Percentiles rank a stretch among this genome's conserved stretches.
phyloP scores from a whole-genome alignment of 805 yeast genomes.

The Limtongia smithiae region DNA sequence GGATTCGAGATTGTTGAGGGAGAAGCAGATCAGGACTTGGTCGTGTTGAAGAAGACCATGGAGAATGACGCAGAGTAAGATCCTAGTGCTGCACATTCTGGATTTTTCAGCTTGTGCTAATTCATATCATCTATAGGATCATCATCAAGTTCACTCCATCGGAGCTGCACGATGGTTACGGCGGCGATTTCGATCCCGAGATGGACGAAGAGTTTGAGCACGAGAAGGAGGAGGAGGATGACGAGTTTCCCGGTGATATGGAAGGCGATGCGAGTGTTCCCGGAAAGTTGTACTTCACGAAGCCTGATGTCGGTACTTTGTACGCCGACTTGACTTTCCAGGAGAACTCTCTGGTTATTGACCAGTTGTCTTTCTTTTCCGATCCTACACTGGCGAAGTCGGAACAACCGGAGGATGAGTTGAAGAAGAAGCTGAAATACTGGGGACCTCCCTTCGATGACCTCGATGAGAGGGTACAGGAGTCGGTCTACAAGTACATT shows the following conservation, averaged over 20 bases:
- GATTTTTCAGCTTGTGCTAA: neutral
- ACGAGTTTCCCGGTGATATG: slow-evolving; percentile 11
- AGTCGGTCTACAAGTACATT: slow-evolving; percentile 11
- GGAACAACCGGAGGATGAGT: slow-evolving; percentile 4
- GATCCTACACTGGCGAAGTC: slow-evolving; percentile 15
- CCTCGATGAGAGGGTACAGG: slow-evolving; percentile 21
- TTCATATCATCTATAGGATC: slow-evolving; percentile 2
- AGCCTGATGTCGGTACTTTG: slow-evolving; percentile 18
- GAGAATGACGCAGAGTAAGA: slow-evolving; percentile 7
- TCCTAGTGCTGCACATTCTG: neutral
- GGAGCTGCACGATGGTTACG: slow-evolving; percentile 11
- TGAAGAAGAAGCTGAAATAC: slow-evolving; percentile 10
- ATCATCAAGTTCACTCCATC: slow-evolving; percentile 16
- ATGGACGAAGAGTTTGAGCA: slow-evolving; percentile 3
- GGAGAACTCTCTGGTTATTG: slow-evolving; percentile 4
- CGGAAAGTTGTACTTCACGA: slow-evolving; percentile 16
- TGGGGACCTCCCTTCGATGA: slow-evolving; percentile 26
- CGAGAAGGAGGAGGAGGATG: slow-evolving; percentile 10
- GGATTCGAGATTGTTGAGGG: slow-evolving; percentile 7
- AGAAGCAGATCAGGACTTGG: slow-evolving; percentile 1
- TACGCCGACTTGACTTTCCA: slow-evolving; percentile 8
- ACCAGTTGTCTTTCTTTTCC: slow-evolving; percentile 14
- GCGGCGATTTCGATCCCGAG: neutral
- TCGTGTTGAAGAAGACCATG: neutral
- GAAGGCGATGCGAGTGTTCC: slow-evolving; percentile 8